Evolutionary conservation across 2,329 filamentous ascomycete species (phyloP), one percentile per base, ranked within the genome.

Genomic region (Dendrostoma leiphaemia): DNA sequence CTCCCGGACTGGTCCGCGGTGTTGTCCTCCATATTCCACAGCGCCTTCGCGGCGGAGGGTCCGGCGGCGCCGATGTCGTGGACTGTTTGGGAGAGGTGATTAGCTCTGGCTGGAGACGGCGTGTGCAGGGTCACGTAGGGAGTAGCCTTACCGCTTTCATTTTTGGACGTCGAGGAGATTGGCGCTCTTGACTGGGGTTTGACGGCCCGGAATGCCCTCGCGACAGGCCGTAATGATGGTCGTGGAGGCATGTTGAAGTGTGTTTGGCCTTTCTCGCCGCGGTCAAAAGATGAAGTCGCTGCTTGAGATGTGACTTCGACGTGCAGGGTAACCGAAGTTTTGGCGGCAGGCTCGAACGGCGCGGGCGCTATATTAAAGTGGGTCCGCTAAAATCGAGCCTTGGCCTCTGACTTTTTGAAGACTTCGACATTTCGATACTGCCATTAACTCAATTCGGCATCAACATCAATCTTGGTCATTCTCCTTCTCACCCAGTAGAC

Each of bases 1-100:
- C 15, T 26, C 29, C 12, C 61, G 41, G 46, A 52, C 59, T 66
- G 60, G 62, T 61, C 63, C 29, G 23, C 44, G 24, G 35, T 32
- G 17, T 44, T 46, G 2, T 57, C 55, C 24, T 55, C 55, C 21
- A 57, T 48, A 6, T 51, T 48, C 15, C 54, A 34, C 31, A 57
- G 51, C n/a, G 44, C n/a, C 43, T 35, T 41, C 17, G 51, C 19
- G 31, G 51, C 43, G 43, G 6, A 40, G 21, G 23, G 19, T 35
- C 43, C 32, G 31, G 28, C 28, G 7, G 26, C 37, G 7, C 31
- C 38, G 7, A 51, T 43, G 47, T 34, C 24, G 12, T 54, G 49
- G 15, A 57, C 55, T 57, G 32, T 21, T 35, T 32, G 31, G 13
- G 21, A 9, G 21, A 13, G 10, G 13, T 21, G 7, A 35, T 56